Evolutionary conservation across 2,329 filamentous ascomycete species (phyloP).

Genomic region (Ambrosiella xylebori): DNA sequence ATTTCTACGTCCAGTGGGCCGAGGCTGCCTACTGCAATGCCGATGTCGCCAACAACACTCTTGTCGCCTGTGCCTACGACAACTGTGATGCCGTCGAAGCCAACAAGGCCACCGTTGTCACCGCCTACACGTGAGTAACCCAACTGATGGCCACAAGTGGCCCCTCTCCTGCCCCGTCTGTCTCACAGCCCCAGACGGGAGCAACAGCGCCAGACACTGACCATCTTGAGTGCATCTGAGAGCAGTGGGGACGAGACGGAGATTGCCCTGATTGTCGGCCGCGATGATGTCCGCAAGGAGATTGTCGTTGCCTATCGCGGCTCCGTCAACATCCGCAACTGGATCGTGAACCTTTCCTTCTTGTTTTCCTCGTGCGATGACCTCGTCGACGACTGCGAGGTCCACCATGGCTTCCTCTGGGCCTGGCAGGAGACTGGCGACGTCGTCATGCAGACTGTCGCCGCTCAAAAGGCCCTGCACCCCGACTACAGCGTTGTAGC

Average conservation of each 20-base stretch:
- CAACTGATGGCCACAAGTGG: not conserved
- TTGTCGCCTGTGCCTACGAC: constrained; percentile 11
- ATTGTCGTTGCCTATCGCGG: constrained; percentile 47
- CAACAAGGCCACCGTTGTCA: constrained; percentile 8
- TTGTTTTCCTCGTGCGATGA: constrained; percentile 18
- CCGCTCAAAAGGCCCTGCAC: constrained; percentile 26
- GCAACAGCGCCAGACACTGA: constrained; percentile 12
- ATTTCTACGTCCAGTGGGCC: constrained; percentile 13
- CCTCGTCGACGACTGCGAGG: constrained; percentile 28
- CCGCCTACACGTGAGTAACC: constrained; percentile 10
- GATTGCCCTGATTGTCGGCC: constrained; percentile 33
- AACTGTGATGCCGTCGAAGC: constrained; percentile 6
- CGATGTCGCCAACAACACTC: constrained; percentile 5
- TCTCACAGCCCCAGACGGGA: not conserved
- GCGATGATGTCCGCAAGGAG: constrained; percentile 30
- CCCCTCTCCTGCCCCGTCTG: not conserved
- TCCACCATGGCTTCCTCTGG: constrained; percentile 41
- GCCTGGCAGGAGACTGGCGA: constrained; percentile 38
- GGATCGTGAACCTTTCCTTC: constrained; percentile 37
- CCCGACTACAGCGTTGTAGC: constrained; percentile 36
- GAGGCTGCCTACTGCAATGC: constrained; percentile 12
- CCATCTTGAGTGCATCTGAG: constrained; percentile 13
- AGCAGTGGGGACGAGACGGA: constrained; percentile 26
- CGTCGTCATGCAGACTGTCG: constrained; percentile 27
- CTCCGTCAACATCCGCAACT: constrained; percentile 41